phyloP scores from a whole-genome alignment of 2,329 filamentous ascomycete genomes.

The Amesomyces nigricolor region DNA sequence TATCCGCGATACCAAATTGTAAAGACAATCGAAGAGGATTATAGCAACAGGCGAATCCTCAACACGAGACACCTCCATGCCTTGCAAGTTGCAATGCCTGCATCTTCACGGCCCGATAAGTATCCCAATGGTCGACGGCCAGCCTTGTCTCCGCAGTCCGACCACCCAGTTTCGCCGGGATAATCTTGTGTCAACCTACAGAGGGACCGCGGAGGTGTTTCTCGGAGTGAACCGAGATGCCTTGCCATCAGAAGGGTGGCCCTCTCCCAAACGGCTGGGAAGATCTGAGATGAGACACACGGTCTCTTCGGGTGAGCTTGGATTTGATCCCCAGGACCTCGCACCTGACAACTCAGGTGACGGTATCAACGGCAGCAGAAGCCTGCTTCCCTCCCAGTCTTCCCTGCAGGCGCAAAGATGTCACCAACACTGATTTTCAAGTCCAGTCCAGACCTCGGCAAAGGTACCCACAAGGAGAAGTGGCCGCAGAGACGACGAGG shows the following conservation, averaged over 20 bases:
- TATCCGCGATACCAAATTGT: too few relatives aligned
- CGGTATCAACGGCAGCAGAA: background rate
- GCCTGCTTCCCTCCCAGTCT: too few relatives aligned
- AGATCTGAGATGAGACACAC: background rate
- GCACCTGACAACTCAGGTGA: conserved; percentile 16
- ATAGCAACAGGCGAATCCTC: too few relatives aligned
- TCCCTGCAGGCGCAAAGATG: too few relatives aligned
- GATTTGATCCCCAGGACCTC: background rate
- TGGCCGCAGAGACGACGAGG: too few relatives aligned
- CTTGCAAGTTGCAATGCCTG: too few relatives aligned
- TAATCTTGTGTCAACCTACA: conserved; percentile 6
- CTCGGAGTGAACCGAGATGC: conserved; percentile 13
- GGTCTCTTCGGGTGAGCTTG: background rate
- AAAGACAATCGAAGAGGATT: too few relatives aligned
- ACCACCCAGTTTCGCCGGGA: background rate
- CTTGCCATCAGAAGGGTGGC: background rate
- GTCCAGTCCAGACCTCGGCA: too few relatives aligned
- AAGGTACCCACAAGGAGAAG: too few relatives aligned
- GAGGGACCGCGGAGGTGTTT: conserved; percentile 5
- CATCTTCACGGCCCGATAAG: too few relatives aligned
- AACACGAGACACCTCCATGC: too few relatives aligned
- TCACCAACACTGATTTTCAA: too few relatives aligned
- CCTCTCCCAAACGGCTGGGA: conserved; percentile 1
- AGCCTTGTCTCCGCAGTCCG: background rate
- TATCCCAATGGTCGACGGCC: background rate